A percentile compares a stretch with the other conserved stretches of the same genome.
These are phyloP conservation scores for Jacaranda mimosifolia DNA, from an alignment of 257 asterid species.

Conservation along the genomic window DNA sequence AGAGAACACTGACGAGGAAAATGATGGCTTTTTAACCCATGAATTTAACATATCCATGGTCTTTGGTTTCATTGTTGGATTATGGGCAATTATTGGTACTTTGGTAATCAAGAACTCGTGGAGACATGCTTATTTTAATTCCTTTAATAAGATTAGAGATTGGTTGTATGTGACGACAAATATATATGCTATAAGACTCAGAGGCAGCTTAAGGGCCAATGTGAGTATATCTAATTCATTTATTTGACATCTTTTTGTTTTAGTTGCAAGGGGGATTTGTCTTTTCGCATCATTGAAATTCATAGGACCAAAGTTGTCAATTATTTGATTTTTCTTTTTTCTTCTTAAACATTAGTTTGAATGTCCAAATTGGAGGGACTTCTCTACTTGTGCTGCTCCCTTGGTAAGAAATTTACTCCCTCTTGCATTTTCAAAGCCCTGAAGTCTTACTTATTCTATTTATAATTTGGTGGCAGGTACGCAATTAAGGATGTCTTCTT, in stretches of 20 bases:
- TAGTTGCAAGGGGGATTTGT: too few species aligned
- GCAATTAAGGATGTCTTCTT: too few species aligned
- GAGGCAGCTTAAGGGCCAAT: not conserved
- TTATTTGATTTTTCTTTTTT: too few species aligned
- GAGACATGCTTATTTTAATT: slow-evolving; percentile 32
- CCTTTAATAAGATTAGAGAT: slow-evolving; percentile 26
- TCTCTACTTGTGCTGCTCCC: too few species aligned
- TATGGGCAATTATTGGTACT: slow-evolving; percentile 43
- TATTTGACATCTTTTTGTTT: not conserved
- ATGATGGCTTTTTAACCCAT: slow-evolving; percentile 9
- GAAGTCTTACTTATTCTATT: too few species aligned
- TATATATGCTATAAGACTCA: not conserved
- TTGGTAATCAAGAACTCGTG: slow-evolving; percentile 33
- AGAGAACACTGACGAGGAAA: slow-evolving; percentile 3
- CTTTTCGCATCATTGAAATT: not conserved
- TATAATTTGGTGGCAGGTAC: too few species aligned
- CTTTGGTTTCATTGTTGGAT: slow-evolving; percentile 40
- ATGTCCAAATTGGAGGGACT: too few species aligned
- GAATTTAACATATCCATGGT: slow-evolving; percentile 24
- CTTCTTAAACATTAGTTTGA: too few species aligned
- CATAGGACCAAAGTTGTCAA: too few species aligned
- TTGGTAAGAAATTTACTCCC: too few species aligned
- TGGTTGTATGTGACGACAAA: slow-evolving; percentile 28
- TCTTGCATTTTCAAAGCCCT: too few species aligned
- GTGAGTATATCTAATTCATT: not conserved